These are phyloP conservation scores for Orbilia ellipsospora DNA, from an alignment of 2,329 filamentous ascomycete species.

Conservation along the genomic window DNA sequence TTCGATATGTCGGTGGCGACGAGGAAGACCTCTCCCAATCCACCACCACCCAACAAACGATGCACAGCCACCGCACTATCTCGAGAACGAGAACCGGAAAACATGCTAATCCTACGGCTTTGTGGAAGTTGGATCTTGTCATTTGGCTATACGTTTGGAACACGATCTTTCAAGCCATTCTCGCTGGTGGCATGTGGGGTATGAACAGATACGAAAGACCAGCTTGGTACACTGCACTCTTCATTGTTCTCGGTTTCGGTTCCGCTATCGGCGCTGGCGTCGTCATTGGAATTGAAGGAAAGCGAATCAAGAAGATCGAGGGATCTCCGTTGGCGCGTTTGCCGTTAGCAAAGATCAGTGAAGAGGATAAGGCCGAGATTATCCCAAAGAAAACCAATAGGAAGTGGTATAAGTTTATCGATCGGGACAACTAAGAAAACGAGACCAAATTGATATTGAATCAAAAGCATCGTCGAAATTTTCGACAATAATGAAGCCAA, in stretches of 20 bases:
- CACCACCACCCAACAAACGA: conserved; percentile 67
- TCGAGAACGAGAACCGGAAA: conserved; percentile 68
- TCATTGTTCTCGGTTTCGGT: conserved; percentile 78
- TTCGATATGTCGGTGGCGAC: conserved; percentile 64
- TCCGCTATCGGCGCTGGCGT: conserved; percentile 76
- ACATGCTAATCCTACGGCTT: conserved; percentile 75
- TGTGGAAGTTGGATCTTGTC: conserved; percentile 82
- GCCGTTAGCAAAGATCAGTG: conserved; percentile 39
- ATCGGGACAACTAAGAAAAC: conserved; percentile 40
- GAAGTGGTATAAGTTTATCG: conserved; percentile 52
- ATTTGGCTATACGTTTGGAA: conserved; percentile 83
- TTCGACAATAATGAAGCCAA: conserved; percentile 11
- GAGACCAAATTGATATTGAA: background rate
- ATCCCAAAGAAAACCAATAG: conserved; percentile 23
- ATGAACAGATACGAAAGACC: conserved; percentile 79
- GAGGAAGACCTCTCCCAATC: conserved; percentile 61
- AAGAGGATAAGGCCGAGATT: conserved; percentile 46
- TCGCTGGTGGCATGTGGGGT: conserved; percentile 86
- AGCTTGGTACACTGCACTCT: conserved; percentile 80
- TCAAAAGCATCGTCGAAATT: conserved; percentile 25
- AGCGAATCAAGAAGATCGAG: conserved; percentile 76
- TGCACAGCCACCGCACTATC: conserved; percentile 67
- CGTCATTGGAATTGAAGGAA: conserved; percentile 77
- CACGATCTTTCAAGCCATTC: conserved; percentile 77
- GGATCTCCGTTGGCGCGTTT: conserved; percentile 62